These are phyloP conservation scores for Russula lepida DNA, from an alignment of 768 basidiomycete genomes.

Conservation along the genomic window DNA sequence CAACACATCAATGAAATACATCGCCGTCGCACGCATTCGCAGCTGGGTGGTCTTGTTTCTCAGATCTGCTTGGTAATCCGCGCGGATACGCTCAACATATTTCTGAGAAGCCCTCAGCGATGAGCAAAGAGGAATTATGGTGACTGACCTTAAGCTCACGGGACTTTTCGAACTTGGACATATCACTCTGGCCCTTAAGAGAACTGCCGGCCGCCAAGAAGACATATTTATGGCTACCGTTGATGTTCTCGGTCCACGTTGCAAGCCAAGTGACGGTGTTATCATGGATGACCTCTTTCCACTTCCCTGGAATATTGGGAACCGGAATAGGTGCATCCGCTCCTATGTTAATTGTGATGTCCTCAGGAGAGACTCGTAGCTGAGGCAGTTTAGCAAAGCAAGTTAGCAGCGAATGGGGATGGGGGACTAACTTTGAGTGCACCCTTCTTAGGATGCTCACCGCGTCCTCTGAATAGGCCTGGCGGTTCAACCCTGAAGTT, in stretches of 20 bases:
- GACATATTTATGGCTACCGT: constrained; percentile 92
- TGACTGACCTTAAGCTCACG: constrained; percentile 78
- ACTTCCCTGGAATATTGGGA: constrained; percentile 89
- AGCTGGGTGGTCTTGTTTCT: constrained; percentile 89
- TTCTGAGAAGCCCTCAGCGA: constrained; percentile 39
- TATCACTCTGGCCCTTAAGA: constrained; percentile 96
- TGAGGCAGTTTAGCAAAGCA: constrained; percentile 26
- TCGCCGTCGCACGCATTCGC: constrained; percentile 94
- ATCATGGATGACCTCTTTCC: constrained; percentile 85
- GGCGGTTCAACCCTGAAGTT: constrained; percentile 99
- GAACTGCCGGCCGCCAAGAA: constrained; percentile 97
- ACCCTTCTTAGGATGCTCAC: constrained; percentile 97
- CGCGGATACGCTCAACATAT: constrained; percentile 84
- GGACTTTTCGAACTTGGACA: constrained; percentile 97
- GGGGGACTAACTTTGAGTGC: constrained; percentile 62
- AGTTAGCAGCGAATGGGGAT: background rate
- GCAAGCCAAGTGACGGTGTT: constrained; percentile 98
- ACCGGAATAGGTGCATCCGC: constrained; percentile 60
- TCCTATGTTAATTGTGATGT: constrained; percentile 94
- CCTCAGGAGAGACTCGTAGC: constrained; percentile 87
- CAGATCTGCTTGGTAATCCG: constrained; percentile 78
- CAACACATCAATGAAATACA: constrained; percentile 97
- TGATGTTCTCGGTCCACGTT: constrained; percentile 98
- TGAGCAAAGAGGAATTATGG: background rate
- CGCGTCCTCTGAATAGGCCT: constrained; percentile 95